Evolutionary conservation across 2,329 filamentous ascomycete species (phyloP).

Genomic region (Colletotrichum cordylinicola): DNA sequence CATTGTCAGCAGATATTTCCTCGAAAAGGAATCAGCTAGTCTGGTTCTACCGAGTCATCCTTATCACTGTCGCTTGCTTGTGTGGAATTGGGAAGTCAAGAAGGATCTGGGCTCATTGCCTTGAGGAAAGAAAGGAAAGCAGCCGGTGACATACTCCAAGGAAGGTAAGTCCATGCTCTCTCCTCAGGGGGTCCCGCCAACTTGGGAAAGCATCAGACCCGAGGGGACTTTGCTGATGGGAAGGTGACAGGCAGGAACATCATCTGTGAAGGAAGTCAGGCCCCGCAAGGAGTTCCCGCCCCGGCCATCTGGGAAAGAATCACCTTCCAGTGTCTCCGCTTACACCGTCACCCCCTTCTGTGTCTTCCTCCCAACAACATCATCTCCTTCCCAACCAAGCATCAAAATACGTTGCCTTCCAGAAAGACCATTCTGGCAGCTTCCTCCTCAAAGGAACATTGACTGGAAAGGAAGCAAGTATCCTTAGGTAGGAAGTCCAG

Average conservation of each 20-base stretch:
- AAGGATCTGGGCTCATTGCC: not conserved
- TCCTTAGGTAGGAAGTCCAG: slow-evolving; percentile 8
- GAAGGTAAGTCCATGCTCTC: not conserved
- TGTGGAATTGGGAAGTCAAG: not conserved
- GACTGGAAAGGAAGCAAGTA: slow-evolving; percentile 6
- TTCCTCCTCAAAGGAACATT: not conserved
- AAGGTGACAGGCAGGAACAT: not conserved
- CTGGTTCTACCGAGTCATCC: not conserved
- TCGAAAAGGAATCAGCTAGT: not conserved
- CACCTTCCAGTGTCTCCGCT: not conserved
- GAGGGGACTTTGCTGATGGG: not conserved
- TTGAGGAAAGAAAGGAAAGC: not conserved
- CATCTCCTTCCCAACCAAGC: not conserved
- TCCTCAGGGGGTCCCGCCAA: not conserved
- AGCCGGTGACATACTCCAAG: not conserved
- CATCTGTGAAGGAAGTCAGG: not conserved
- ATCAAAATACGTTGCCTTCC: not conserved
- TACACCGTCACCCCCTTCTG: not conserved
- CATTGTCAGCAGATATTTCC: not conserved
- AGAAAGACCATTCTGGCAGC: not conserved
- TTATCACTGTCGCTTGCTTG: not conserved
- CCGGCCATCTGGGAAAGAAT: not conserved
- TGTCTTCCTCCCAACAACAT: not conserved
- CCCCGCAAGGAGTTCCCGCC: not conserved
- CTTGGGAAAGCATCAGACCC: not conserved